A percentile compares a stretch with the other conserved stretches of the same genome.
Conservation (phyloP, 164 flowering plant species). For the Chimonanthus praecox region DNA sequence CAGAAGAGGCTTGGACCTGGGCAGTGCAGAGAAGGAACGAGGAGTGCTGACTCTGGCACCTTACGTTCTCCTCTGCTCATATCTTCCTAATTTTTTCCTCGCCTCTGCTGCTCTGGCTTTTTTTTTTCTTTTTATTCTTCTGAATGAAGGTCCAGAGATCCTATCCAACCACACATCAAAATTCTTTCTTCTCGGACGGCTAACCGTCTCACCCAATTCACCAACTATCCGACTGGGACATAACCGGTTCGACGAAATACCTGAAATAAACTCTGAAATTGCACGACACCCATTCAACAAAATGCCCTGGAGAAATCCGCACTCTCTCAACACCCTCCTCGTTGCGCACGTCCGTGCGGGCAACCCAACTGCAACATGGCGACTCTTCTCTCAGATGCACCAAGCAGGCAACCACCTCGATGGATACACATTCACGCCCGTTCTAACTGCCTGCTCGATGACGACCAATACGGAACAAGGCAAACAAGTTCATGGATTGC, state of each 20-base stretch:
- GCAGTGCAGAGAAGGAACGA: too few relatives aligned
- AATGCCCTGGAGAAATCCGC: conserved; percentile 21
- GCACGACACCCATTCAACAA: conserved; percentile 23
- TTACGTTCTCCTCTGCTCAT: too few relatives aligned
- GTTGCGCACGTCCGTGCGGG: conserved; percentile 21
- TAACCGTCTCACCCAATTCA: too few relatives aligned
- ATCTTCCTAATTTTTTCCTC: too few relatives aligned
- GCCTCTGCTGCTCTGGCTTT: too few relatives aligned
- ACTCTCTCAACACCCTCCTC: conserved; percentile 33
- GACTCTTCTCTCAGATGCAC: conserved; percentile 30
- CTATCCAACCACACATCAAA: too few relatives aligned
- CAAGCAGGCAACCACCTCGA: conserved; percentile 12
- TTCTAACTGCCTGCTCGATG: conserved; percentile 35
- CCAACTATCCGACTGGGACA: neutral
- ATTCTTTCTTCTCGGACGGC: too few relatives aligned
- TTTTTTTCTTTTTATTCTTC: neutral
- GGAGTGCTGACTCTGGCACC: too few relatives aligned
- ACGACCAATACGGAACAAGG: conserved; percentile 24
- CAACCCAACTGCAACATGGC: conserved; percentile 27
- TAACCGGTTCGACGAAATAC: neutral
- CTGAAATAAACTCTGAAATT: too few relatives aligned
- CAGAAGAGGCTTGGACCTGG: too few relatives aligned
- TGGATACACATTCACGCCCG: conserved; percentile 41
- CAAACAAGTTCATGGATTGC: conserved; percentile 35
- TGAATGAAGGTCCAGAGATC: neutral